Evolutionary conservation across 2,329 filamentous ascomycete genomes (phyloP).

Genomic region (Aspergillus brasiliensis): DNA sequence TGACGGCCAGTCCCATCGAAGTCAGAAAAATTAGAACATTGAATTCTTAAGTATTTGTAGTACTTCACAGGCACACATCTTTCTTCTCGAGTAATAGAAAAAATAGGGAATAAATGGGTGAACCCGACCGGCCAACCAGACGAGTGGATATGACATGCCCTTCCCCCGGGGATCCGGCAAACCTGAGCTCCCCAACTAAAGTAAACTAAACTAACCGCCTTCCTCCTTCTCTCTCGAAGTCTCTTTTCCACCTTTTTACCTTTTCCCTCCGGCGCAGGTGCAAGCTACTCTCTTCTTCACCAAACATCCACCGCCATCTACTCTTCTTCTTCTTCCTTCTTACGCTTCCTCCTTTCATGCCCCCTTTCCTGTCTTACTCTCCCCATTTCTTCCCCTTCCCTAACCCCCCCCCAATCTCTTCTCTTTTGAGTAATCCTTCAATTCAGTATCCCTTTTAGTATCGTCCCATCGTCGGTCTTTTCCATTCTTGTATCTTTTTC

Average conservation of each 20-base stretch:
- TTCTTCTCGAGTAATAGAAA: neutral
- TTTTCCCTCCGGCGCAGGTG: conserved; percentile 10
- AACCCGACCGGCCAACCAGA: conserved; percentile 10
- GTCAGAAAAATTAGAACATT: neutral
- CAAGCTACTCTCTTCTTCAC: conserved; percentile 20
- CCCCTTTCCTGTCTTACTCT: conserved; percentile 23
- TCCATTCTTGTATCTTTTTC: conserved; percentile 24
- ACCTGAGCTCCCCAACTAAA: neutral
- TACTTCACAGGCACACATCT: neutral
- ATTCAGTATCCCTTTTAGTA: conserved; percentile 18
- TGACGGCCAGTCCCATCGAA: neutral
- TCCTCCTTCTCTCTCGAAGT: conserved; percentile 18
- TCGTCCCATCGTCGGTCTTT: conserved; percentile 15
- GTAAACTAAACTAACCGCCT: conserved; percentile 1
- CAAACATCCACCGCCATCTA: conserved; percentile 11
- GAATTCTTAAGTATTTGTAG: neutral
- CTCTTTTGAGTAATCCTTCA: conserved; percentile 10
- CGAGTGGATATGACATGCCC: conserved; percentile 13
- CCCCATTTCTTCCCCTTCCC: conserved; percentile 22
- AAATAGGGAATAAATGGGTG: neutral
- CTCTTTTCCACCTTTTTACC: conserved; percentile 18
- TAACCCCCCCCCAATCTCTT: conserved; percentile 13
- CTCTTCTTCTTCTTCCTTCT: conserved; percentile 9
- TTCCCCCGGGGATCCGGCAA: conserved; percentile 11
- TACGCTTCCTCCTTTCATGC: conserved; percentile 26